Conservation (phyloP, 768 basidiomycete species). For the Russula earlei region DNA sequence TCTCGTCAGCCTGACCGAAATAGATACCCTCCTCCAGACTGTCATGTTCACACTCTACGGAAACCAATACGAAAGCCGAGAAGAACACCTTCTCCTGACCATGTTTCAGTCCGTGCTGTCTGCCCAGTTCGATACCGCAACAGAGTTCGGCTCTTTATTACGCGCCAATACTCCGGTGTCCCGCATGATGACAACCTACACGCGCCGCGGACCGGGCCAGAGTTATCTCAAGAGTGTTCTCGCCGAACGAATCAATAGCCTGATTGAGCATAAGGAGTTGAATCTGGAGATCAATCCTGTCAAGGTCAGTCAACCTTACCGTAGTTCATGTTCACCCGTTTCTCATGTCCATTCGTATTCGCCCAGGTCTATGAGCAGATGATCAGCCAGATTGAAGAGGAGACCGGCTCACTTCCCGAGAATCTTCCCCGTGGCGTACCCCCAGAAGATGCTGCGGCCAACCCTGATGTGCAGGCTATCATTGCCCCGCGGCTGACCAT, state of each 20-base stretch:
- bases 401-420: conserved; percentile 83
- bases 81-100: conserved; percentile 95
- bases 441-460: conserved; percentile 90
- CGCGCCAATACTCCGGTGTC: conserved; percentile 99
- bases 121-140: conserved; percentile 98
- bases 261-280: conserved; percentile 99
- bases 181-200: conserved; percentile 99
- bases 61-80: conserved; percentile 96
- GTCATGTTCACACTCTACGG: conserved; percentile 99
- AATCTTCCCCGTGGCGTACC: conserved; percentile 90
- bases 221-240: conserved; percentile 96
- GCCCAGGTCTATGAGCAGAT: conserved; percentile 95
- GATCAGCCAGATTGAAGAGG: conserved; percentile 98
- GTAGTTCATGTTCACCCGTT: background rate
- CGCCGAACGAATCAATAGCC: conserved; percentile 94
- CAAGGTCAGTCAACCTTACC: conserved; percentile 48
- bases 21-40: conserved; percentile 97
- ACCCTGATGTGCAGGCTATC: conserved; percentile 94
- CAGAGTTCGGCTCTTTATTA: conserved; percentile 96
- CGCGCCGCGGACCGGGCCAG: conserved; percentile 95
- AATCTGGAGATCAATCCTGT: conserved; percentile 99
- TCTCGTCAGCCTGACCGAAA: conserved; percentile 91
- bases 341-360: conserved; percentile 1
- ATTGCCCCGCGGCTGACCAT: conserved; percentile 95
- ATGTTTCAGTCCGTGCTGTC: conserved; percentile 99